Evolutionary conservation across 805 yeast genomes (phyloP).

Genomic region (Metschnikowia noctiluminum): DNA sequence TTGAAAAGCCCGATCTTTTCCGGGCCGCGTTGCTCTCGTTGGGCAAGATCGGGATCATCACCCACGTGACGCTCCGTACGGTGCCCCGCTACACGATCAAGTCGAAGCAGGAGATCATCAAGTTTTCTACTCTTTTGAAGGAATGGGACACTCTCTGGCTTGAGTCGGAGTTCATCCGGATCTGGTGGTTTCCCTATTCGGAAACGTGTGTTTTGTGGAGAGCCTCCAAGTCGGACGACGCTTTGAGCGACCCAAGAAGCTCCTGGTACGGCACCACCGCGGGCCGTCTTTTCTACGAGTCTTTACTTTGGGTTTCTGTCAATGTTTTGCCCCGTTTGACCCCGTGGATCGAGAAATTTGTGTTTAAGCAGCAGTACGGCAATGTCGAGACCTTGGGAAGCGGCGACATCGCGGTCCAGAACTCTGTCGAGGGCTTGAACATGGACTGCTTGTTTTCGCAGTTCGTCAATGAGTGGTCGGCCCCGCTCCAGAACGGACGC

Average conservation of each 20-base stretch:
- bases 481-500: slow-evolving; percentile 78
- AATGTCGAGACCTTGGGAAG: slow-evolving; percentile 59
- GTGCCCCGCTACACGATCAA: slow-evolving; percentile 81
- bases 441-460: slow-evolving; percentile 96
- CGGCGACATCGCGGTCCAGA: slow-evolving; percentile 68
- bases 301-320: slow-evolving; percentile 75
- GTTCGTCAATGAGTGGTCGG: slow-evolving; percentile 96
- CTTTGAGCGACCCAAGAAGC: slow-evolving; percentile 58
- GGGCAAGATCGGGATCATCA: slow-evolving; percentile 90
- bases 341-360: slow-evolving; percentile 80
- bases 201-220: slow-evolving; percentile 87
- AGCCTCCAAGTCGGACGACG: slow-evolving; percentile 71
- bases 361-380: slow-evolving; percentile 83
- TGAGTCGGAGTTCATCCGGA: slow-evolving; percentile 82
- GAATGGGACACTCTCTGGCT: slow-evolving; percentile 83
- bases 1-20: slow-evolving; percentile 63
- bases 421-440: slow-evolving; percentile 81
- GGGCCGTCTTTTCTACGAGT: slow-evolving; percentile 79
- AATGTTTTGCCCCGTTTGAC: slow-evolving; percentile 71
- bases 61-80: slow-evolving; percentile 77
- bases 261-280: slow-evolving; percentile 83
- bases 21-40: slow-evolving; percentile 79
- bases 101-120: slow-evolving; percentile 77
- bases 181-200: slow-evolving; percentile 98
- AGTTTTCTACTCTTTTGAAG: slow-evolving; percentile 66